phyloP scores from a whole-genome alignment of 495 filamentous ascomycete genomes.

The Letharia lupina region DNA sequence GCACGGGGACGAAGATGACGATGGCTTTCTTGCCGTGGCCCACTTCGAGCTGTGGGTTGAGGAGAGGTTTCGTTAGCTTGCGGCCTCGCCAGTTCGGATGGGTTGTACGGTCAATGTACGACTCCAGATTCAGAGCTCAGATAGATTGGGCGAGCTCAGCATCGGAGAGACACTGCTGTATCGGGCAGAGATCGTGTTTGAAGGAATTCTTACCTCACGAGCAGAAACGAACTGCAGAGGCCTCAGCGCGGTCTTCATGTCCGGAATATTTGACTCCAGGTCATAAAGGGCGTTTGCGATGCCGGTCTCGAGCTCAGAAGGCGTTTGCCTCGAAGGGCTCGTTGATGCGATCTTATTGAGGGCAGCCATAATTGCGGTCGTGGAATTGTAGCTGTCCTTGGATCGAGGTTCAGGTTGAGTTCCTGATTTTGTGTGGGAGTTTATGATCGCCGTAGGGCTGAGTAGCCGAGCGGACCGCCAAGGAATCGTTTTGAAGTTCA shows the following conservation, averaged over 20 bases:
- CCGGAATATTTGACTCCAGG: constrained; percentile 93
- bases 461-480: not conserved
- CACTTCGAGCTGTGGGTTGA: constrained; percentile 83
- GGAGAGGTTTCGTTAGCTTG: constrained; percentile 14
- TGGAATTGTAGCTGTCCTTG: constrained; percentile 9
- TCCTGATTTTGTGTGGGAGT: not conserved
- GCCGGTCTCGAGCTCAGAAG: constrained; percentile 88
- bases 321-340: constrained; percentile 86
- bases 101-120: not conserved
- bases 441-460: constrained; percentile 5
- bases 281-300: constrained; percentile 95
- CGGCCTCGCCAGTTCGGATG: not conserved
- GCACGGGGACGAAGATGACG: constrained; percentile 99
- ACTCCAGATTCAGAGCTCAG: too few relatives aligned
- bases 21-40: constrained; percentile 99
- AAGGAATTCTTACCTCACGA: constrained; percentile 71
- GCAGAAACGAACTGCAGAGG: constrained; percentile 96
- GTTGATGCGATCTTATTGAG: constrained; percentile 69
- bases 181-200: too few relatives aligned
- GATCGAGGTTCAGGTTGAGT: not conserved
- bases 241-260: constrained; percentile 85
- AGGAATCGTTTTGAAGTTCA: not conserved
- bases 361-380: constrained; percentile 23
- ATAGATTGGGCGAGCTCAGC: too few relatives aligned
- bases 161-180: too few relatives aligned